Percentiles rank a stretch among this genome's conserved stretches.
These are phyloP conservation scores for Podosphaera fusca DNA, from an alignment of 2,329 filamentous ascomycete genomes.

Conservation along the genomic window DNA sequence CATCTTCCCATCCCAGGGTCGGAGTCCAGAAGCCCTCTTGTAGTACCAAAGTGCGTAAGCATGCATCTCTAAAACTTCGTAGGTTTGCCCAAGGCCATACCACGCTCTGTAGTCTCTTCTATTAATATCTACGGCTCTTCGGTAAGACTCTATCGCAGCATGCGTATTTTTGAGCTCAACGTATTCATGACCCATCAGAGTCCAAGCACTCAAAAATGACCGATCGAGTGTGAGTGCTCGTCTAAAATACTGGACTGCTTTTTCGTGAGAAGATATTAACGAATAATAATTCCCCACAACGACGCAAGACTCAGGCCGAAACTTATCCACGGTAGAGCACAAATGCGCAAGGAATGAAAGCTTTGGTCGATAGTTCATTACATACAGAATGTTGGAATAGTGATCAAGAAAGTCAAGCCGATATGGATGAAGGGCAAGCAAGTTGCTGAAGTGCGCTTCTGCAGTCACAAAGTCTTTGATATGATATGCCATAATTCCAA, in stretches of 20 bases:
- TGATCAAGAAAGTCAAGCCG: slow-evolving; percentile 78
- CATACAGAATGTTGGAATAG: slow-evolving; percentile 93
- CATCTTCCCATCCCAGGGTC: slow-evolving; percentile 96
- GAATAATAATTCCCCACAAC: slow-evolving; percentile 97
- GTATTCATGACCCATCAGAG: slow-evolving; percentile 95
- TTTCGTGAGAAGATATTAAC: slow-evolving; percentile 81
- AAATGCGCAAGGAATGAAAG: slow-evolving; percentile 81
- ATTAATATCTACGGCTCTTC: slow-evolving; percentile 86
- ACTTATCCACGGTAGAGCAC: slow-evolving; percentile 79
- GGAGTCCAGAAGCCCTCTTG: slow-evolving; percentile 74
- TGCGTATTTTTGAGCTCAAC: slow-evolving; percentile 98
- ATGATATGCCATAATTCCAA: slow-evolving; percentile 73
- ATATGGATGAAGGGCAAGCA: slow-evolving; percentile 52
- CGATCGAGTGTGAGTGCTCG: slow-evolving; percentile 77
- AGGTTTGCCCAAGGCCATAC: slow-evolving; percentile 93
- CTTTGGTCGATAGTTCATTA: slow-evolving; percentile 69
- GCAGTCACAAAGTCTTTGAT: slow-evolving; percentile 54
- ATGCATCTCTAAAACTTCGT: slow-evolving; percentile 95
- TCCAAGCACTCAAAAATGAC: slow-evolving; percentile 86
- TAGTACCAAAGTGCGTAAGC: slow-evolving; percentile 96
- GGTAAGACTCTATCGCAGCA: slow-evolving; percentile 89
- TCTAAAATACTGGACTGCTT: slow-evolving; percentile 93
- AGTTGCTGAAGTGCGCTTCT: slow-evolving; percentile 48
- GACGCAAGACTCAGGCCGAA: slow-evolving; percentile 88
- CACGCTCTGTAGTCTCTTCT: slow-evolving; percentile 90